Evolutionary conservation across 2,329 filamentous ascomycete species (phyloP).

Genomic region (Sporothrix pallida): DNA sequence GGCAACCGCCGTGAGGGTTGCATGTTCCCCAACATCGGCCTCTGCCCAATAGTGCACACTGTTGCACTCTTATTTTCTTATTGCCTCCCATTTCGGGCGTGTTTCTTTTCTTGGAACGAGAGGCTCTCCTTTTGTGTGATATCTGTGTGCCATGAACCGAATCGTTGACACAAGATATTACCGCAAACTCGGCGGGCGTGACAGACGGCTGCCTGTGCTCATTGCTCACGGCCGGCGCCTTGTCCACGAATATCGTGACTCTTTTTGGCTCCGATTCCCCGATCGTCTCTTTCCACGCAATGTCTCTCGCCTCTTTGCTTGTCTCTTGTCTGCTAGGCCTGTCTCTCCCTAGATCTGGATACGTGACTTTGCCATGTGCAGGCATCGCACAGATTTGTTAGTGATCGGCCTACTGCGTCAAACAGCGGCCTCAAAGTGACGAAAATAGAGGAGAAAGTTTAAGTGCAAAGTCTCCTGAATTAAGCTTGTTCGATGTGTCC

Average conservation of each 20-base stretch:
- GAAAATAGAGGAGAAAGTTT: neutral
- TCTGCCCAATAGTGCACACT: neutral
- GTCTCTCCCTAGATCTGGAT: neutral
- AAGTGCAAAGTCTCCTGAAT: neutral
- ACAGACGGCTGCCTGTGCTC: neutral
- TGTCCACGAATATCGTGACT: neutral
- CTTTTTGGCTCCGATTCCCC: neutral
- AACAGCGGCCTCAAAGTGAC: neutral
- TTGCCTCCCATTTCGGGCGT: neutral
- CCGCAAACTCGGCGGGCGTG: no score
- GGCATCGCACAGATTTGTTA: neutral
- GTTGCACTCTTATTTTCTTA: neutral
- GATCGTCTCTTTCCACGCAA: neutral
- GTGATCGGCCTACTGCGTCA: neutral
- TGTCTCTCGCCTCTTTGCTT: neutral
- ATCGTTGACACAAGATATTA: no score
- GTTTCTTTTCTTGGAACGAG: neutral
- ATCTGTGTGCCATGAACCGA: no score
- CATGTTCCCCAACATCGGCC: neutral
- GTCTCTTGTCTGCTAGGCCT: no score
- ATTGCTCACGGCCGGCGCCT: neutral
- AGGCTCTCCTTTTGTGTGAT: no score
- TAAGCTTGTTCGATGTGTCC: neutral
- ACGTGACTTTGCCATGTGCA: neutral
- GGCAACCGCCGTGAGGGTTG: neutral